A percentile compares a stretch with the other conserved stretches of the same genome.
phyloP scores from a whole-genome alignment of 129 eudicot species.

The Gnaphalium uliginosum region DNA sequence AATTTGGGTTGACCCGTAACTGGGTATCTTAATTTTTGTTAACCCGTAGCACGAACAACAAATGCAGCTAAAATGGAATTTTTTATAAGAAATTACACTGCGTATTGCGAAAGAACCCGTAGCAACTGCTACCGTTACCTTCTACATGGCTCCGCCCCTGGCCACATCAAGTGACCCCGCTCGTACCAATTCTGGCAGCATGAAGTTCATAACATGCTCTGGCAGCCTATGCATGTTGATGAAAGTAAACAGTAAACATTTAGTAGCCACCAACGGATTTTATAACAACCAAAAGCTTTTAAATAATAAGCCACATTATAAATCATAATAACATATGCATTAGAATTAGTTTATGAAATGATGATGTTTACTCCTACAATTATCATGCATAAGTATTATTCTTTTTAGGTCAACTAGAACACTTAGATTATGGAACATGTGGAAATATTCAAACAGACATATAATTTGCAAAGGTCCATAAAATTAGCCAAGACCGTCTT shows the following conservation, averaged over 20 bases:
- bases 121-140: too few species aligned
- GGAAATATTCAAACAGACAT: neutral
- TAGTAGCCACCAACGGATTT: neutral
- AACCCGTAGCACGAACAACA: too few species aligned
- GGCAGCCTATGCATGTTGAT: constrained; percentile 67
- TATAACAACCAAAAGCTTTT: neutral
- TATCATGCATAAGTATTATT: neutral
- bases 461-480: constrained; percentile 33
- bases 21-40: too few species aligned
- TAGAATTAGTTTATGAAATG: neutral
- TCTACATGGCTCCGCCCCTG: too few species aligned
- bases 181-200: constrained; percentile 81
- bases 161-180: constrained; percentile 81
- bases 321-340: neutral
- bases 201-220: constrained; percentile 70
- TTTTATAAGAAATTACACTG: too few species aligned
- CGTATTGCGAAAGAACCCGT: too few species aligned
- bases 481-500: constrained; percentile 57
- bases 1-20: too few species aligned
- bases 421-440: neutral
- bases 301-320: neutral
- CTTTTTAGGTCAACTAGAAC: neutral
- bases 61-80: too few species aligned
- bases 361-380: too few species aligned
- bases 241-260: neutral